These are phyloP conservation scores for Pachysandra terminalis DNA, from an alignment of 164 flowering plant genomes.

Conservation along the genomic window DNA sequence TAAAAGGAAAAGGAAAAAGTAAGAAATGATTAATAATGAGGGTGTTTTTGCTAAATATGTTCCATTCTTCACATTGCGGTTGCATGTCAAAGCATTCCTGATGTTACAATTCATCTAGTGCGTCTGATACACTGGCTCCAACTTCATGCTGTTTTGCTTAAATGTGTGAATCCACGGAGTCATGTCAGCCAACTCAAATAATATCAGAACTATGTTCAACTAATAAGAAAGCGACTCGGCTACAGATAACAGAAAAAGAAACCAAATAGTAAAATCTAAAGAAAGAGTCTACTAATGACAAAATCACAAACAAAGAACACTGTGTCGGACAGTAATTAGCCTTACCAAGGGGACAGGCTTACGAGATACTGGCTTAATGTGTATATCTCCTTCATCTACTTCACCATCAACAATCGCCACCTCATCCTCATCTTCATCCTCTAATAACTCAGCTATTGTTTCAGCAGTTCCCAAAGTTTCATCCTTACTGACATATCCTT, in stretches of 20 bases:
- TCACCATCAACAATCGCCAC: conserved; percentile 91
- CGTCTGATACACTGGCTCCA: no score
- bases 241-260: neutral
- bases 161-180: no score
- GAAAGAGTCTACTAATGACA: neutral
- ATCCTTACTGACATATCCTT: conserved; percentile 63
- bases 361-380: conserved; percentile 66
- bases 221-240: no score
- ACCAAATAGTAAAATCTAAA: neutral
- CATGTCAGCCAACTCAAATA: no score
- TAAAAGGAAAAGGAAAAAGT: no score
- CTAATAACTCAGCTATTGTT: conserved; percentile 45
- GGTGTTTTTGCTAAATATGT: no score
- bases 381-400: conserved; percentile 98
- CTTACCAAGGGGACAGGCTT: conserved; percentile 62
- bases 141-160: no score
- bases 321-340: neutral
- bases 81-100: no score
- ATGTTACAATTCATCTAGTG: no score
- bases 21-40: no score
- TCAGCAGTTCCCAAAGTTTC: conserved; percentile 42
- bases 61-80: no score
- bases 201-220: no score
- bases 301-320: neutral
- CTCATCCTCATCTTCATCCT: conserved; percentile 96